phyloP scores from a whole-genome alignment of 495 filamentous ascomycete genomes.

The Trichocladium uniseriatum region DNA sequence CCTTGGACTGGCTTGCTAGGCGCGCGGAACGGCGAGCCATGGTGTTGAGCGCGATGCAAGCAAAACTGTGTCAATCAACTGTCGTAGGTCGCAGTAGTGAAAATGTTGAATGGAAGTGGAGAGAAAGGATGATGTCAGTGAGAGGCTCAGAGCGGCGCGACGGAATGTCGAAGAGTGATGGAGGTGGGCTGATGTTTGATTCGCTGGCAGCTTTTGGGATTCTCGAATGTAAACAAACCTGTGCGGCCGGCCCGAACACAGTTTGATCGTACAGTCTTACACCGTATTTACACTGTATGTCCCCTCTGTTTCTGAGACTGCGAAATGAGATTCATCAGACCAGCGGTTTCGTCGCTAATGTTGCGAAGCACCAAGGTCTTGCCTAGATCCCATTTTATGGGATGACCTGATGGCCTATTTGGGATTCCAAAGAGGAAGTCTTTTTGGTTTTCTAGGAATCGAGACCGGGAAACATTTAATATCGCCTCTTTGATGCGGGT shows the following conservation, averaged over 20 bases:
- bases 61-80: too few species aligned
- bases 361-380: too few species aligned
- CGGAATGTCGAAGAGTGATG: conserved; percentile 3
- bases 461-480: too few species aligned
- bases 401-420: too few species aligned
- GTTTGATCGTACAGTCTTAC: not conserved
- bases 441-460: too few species aligned
- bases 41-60: conserved; percentile 5
- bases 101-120: conserved; percentile 18
- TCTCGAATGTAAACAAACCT: conserved; percentile 31
- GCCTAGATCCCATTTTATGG: too few species aligned
- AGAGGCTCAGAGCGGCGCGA: conserved; percentile 9
- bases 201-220: conserved; percentile 7
- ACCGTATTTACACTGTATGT: not conserved
- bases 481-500: too few species aligned
- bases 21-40: conserved; percentile 44
- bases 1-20: conserved; percentile 36
- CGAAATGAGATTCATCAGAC: too few species aligned
- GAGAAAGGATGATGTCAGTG: conserved; percentile 20
- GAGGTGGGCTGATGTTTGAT: conserved; percentile 22
- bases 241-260: not conserved
- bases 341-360: too few species aligned
- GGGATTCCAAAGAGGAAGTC: too few species aligned
- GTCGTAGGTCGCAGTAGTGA: too few species aligned
- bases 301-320: too few species aligned